Evolutionary conservation across 1,284 basidiomycete species (phyloP).

Genomic region (Rhodotorula sp.): DNA sequence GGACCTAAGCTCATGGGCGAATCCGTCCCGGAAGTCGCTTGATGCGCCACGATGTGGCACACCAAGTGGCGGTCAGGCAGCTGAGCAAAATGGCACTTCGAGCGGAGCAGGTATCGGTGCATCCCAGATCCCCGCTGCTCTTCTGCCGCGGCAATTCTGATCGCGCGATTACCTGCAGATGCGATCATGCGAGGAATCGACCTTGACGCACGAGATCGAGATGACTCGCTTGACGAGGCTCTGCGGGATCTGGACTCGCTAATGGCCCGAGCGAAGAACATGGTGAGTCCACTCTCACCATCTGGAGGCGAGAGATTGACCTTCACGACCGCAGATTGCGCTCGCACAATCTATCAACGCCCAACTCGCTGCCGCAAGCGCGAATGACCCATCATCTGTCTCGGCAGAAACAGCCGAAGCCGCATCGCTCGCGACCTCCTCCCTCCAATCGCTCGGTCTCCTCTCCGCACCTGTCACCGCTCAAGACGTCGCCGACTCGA

Average conservation of each 20-base stretch:
- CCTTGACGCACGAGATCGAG: conserved; percentile 63
- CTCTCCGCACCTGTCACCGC: conserved; percentile 68
- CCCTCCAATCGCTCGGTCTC: conserved; percentile 85
- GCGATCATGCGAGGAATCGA: conserved; percentile 74
- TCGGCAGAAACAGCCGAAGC: conserved; percentile 58
- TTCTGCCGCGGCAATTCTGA: conserved; percentile 62
- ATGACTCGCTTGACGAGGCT: conserved; percentile 71
- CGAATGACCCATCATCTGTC: conserved; percentile 24
- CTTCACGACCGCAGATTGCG: conserved; percentile 51
- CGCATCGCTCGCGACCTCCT: conserved; percentile 80
- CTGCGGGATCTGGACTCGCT: conserved; percentile 86
- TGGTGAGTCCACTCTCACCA: conserved; percentile 58
- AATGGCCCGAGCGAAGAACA: conserved; percentile 87
- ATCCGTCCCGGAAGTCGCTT: not conserved
- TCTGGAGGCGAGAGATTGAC: not conserved
- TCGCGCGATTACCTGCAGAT: conserved; percentile 58
- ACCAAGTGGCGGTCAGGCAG: not conserved
- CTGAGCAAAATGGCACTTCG: not conserved
- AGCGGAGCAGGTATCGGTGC: conserved; percentile 54
- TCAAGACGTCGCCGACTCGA: conserved; percentile 85
- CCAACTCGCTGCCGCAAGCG: conserved; percentile 31
- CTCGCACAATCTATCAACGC: conserved; percentile 83
- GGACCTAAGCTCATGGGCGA: conserved; percentile 50
- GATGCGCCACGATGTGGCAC: not conserved
- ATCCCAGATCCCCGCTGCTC: conserved; percentile 58